phyloP scores from a whole-genome alignment of 2,329 filamentous ascomycete species.

The Ophiostoma fasciatum region DNA sequence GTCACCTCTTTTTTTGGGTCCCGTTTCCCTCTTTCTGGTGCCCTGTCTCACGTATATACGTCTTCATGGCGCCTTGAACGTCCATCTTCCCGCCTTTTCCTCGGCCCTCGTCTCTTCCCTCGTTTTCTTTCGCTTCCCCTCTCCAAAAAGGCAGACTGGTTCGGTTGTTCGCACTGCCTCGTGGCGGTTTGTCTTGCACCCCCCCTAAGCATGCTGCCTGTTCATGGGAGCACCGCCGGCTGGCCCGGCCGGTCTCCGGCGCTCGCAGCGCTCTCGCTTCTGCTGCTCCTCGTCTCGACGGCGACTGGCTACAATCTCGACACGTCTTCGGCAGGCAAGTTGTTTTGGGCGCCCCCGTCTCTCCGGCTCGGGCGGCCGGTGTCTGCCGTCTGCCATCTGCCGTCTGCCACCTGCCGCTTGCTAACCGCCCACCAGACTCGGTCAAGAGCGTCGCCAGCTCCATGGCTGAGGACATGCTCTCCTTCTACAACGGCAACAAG shows the following conservation, averaged over 20 bases:
- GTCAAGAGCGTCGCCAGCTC: slow-evolving; percentile 31
- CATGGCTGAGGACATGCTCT: slow-evolving; percentile 34
- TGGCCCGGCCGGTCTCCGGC: background rate
- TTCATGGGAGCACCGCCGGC: background rate
- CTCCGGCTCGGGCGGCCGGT: too few relatives aligned
- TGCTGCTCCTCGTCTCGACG: background rate
- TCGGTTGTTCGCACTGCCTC: too few relatives aligned
- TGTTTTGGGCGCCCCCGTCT: background rate
- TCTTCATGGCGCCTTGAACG: background rate
- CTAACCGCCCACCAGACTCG: slow-evolving; percentile 24
- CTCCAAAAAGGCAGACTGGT: too few relatives aligned
- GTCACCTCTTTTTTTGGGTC: background rate
- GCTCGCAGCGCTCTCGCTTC: background rate
- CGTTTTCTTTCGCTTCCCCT: background rate
- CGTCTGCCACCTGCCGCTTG: too few relatives aligned
- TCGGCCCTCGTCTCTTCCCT: background rate
- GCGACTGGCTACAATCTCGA: slow-evolving; percentile 8
- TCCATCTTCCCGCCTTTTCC: background rate
- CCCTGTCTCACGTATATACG: background rate
- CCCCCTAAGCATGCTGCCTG: too few relatives aligned
- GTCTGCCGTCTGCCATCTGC: too few relatives aligned
- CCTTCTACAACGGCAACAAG: slow-evolving; percentile 31
- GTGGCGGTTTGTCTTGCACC: too few relatives aligned
- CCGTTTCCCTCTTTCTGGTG: background rate
- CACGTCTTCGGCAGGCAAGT: slow-evolving; percentile 4